Evolutionary conservation across 305 asterid genomes (phyloP), one percentile per base, ranked within the genome.

Genomic region (Fraxinus xanthoxyloides): DNA sequence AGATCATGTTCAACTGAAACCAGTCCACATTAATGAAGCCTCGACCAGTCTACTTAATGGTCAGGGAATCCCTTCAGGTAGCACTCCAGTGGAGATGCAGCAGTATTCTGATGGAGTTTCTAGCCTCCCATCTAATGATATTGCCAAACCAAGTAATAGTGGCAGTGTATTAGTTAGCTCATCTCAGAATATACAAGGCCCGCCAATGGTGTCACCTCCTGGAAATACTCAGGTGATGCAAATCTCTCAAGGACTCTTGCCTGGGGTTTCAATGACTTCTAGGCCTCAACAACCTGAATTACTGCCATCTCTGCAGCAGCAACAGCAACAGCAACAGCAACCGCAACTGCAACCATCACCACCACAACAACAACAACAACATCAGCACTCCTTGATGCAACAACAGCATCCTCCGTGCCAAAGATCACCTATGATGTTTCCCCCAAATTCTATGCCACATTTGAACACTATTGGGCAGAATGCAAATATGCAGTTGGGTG

Each of bases 251-350:
- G 99, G 94, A 54, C 92, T 88, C 79, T 63, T 87, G 80, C 83
- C 87, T 3, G 91, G 93, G 54, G 89, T 73, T 87, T 87, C 97
- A 36, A 80, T 89, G 84, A 87, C 97, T 78, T 85, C 94, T 26
- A 86, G 95, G 82, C 86, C 95, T 79, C 97, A 92, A 77, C 98
- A 91, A 81, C 86, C 91, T 24, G 98, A 95, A 70, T 92, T 87
- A 61, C 78, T 90, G 51, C 87, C 91, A 32, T 80, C 90, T 75
- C 77, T 87, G 90, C 93, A 87, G 80, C 96, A 89, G 81, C 48
- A 35, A 2, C 38, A 0, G 54, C 54, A 40, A 40, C 51, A 0
- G 38, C 38, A 35, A 35, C 40, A 1, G 40, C 40, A 36, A 36
- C 43, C n/a, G n/a, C 38, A 31, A 31, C 32, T 0, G 56, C 56